A percentile compares a stretch with the other conserved stretches of the same genome.
phyloP scores from a whole-genome alignment of 331 rosid species.

The Telfairia occidentalis region DNA sequence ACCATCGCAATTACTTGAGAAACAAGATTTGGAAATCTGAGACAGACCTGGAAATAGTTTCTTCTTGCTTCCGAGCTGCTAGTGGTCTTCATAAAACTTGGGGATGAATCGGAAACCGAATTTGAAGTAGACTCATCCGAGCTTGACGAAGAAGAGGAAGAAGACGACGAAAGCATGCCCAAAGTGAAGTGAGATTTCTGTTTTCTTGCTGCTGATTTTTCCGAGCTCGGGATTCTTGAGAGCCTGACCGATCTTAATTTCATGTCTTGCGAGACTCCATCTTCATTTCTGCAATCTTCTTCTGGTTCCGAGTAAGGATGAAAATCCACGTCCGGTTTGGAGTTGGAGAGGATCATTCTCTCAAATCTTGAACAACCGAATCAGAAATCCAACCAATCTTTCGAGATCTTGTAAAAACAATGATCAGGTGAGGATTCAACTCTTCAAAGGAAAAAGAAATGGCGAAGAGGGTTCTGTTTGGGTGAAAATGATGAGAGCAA shows the following conservation, averaged over 20 bases:
- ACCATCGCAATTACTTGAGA: background rate
- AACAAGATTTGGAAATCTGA: background rate
- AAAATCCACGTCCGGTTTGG: background rate
- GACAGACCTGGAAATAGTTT: conserved; percentile 39
- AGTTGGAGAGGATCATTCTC: background rate
- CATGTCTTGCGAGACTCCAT: conserved; percentile 9
- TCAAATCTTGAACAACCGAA: background rate
- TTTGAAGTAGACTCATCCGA: conserved; percentile 18
- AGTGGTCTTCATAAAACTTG: conserved; percentile 42
- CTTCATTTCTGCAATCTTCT: background rate
- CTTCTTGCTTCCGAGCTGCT: conserved; percentile 40
- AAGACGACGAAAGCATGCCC: background rate
- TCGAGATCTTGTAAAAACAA: background rate
- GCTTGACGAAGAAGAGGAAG: conserved; percentile 13
- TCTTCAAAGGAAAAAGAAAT: background rate
- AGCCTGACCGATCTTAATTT: conserved; percentile 52
- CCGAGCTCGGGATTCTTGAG: conserved; percentile 31
- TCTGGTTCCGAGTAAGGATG: background rate
- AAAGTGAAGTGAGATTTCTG: conserved; percentile 21
- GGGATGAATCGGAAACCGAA: conserved; percentile 29
- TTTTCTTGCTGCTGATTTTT: conserved; percentile 26
- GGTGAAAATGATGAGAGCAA: no score
- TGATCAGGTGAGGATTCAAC: background rate
- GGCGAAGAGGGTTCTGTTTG: no score
- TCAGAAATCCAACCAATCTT: background rate